Evolutionary conservation across 2,329 filamentous ascomycete genomes (phyloP).

Genomic region (Colletotrichum sp.): DNA sequence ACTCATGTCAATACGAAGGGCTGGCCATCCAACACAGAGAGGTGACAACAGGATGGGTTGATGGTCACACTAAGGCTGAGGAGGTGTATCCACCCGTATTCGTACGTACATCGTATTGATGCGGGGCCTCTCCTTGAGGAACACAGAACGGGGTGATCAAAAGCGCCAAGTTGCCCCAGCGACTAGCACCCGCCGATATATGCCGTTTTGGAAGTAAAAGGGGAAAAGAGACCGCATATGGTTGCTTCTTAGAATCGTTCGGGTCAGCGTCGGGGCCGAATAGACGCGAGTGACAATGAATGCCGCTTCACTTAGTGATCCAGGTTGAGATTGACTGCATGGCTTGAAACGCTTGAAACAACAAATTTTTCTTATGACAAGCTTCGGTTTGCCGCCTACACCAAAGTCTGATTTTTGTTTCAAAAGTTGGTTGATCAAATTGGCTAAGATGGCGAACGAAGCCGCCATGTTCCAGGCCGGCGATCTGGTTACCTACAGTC

Average conservation of each 20-base stretch:
- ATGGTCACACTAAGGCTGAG: background rate
- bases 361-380: too few species aligned
- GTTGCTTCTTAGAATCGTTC: background rate
- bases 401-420: too few species aligned
- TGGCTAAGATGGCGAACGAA: background rate
- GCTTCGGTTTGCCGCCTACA: too few species aligned
- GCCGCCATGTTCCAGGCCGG: background rate
- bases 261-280: background rate
- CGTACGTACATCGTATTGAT: background rate
- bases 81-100: constrained; percentile 1
- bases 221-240: too few species aligned
- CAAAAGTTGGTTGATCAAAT: too few species aligned
- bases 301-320: background rate
- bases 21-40: too few species aligned
- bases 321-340: background rate
- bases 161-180: background rate
- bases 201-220: background rate
- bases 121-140: background rate
- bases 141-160: background rate
- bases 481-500: background rate
- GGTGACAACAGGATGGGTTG: background rate
- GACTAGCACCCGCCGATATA: too few species aligned
- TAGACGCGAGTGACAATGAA: background rate
- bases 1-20: background rate
- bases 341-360: too few species aligned